Evolutionary conservation across 805 yeast genomes (phyloP).

Genomic region (Nakazawaea peltata): DNA sequence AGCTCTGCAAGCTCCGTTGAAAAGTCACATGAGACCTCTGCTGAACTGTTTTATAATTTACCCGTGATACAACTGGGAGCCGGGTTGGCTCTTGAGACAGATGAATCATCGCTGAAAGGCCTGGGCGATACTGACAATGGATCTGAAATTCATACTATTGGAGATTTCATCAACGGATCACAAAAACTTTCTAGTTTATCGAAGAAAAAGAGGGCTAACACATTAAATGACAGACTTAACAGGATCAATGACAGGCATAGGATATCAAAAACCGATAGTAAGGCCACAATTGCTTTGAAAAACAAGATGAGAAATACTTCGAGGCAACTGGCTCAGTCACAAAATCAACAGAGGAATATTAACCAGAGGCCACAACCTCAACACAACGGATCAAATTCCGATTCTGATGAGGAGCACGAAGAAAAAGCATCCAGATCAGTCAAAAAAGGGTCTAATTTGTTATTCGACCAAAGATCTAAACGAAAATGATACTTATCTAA

Average conservation of each 20-base stretch:
- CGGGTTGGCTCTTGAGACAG: conserved; percentile 17
- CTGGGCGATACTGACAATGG: conserved; percentile 1
- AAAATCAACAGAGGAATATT: background rate
- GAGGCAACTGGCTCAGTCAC: background rate
- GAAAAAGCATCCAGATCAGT: conserved; percentile 2
- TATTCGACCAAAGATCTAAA: conserved; percentile 8
- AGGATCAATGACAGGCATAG: conserved; percentile 10
- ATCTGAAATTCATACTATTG: conserved; percentile 9
- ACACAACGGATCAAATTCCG: conserved; percentile 1
- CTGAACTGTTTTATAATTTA: conserved; percentile 9
- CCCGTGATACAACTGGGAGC: conserved; percentile 22
- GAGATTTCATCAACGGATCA: conserved; percentile 16
- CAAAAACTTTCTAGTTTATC: conserved; percentile 6
- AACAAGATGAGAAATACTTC: conserved; percentile 18
- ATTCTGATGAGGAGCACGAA: conserved; percentile 7
- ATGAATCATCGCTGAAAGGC: no score
- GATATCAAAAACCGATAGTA: conserved; percentile 8
- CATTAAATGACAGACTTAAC: conserved; percentile 1
- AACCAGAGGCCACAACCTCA: background rate
- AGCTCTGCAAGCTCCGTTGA: background rate
- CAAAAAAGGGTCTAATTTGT: conserved; percentile 11
- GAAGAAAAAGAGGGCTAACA: conserved; percentile 3
- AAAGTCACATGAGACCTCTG: background rate
- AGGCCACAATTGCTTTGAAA: conserved; percentile 17
- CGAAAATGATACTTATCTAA: no score